Evolutionary conservation across 2,329 filamentous ascomycete genomes (phyloP).

Genomic region (Hansfordia pulvinata): DNA sequence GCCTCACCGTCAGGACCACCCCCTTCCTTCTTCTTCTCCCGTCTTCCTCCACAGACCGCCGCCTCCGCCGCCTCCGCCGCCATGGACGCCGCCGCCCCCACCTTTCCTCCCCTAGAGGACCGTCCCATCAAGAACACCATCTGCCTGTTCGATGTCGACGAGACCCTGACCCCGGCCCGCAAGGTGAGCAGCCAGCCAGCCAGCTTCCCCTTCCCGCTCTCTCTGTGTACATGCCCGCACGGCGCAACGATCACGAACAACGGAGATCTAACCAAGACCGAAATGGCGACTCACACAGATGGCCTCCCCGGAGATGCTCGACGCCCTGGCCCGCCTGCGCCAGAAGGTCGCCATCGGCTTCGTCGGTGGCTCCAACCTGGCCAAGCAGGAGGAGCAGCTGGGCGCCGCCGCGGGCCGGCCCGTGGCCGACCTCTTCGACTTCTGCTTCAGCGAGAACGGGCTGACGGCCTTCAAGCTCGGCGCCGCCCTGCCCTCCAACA

Average conservation of each 20-base stretch:
- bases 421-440: slow-evolving; percentile 87
- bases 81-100: slow-evolving; percentile 26
- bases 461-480: slow-evolving; percentile 83
- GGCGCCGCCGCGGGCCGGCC: slow-evolving; percentile 50
- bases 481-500: slow-evolving; percentile 58
- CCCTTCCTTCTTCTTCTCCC: no score
- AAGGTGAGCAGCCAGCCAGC: slow-evolving; percentile 36
- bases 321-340: slow-evolving; percentile 65
- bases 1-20: no score
- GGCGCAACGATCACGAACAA: no score
- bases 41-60: not conserved
- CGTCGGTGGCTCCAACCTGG: slow-evolving; percentile 84
- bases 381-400: slow-evolving; percentile 93
- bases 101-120: slow-evolving; percentile 63
- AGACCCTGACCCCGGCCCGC: slow-evolving; percentile 74
- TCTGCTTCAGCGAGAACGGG: slow-evolving; percentile 94
- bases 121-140: slow-evolving; percentile 89
- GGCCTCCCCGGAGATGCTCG: slow-evolving; percentile 70
- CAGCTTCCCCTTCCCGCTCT: not conserved
- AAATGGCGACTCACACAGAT: no score
- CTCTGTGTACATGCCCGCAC: no score
- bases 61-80: slow-evolving; percentile 7
- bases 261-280: no score
- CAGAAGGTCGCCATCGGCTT: slow-evolving; percentile 82
- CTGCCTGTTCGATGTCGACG: slow-evolving; percentile 92